Base-by-base conservation (phyloP, 176 grass and related monocot genomes). In the Microstegium vimineum region DNA sequence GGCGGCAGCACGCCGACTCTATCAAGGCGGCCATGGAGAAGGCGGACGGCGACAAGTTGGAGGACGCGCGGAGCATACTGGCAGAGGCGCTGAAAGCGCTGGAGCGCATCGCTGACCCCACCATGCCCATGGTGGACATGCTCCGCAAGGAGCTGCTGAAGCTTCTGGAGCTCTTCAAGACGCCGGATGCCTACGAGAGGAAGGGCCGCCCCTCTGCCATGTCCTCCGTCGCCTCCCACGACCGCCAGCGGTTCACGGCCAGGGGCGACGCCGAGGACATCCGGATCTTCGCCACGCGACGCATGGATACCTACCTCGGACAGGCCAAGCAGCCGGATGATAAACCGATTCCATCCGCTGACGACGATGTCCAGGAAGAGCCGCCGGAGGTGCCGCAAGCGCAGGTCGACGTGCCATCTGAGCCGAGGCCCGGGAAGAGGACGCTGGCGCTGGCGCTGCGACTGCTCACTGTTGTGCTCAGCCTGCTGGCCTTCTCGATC, bases 401-500 rank as follows among this genome's bases (percentile, higher is more conserved):
- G 34, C 3, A 35, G 34, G n/a, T n/a, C n/a, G 34, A 35, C 34
- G 3, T 35, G 34, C 34, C 3, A 65, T 38, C 59, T 40, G 38
- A 22, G 51, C 38, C 9, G 1, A 40, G 68, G 73, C 13, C 34
- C 34, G 34, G 34, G 15, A 54, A 62, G 77, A 51, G n/a, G 69
- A 74, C 40, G 62, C 25, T 62, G 22, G 69, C 74, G 10, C 2
- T 85, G 15, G 81, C 40, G 41, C 88, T 94, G 16, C 84, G 91
- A 69, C 42, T 90, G 70, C 52, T 84, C 47, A 63, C 85, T 46
- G 82, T 82, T 32, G 40, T 88, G 61, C 42, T 94, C 5, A 80
- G 88, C 68, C 49, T 94, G 60, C 64, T 82, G 25, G 81, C 91
- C 4, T 94, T 90, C 52, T 90, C 88, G 62, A 41, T 88, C 73